These are phyloP conservation scores for Daldinia caldariorum DNA, from an alignment of 495 filamentous ascomycete species.

Conservation along the genomic window DNA sequence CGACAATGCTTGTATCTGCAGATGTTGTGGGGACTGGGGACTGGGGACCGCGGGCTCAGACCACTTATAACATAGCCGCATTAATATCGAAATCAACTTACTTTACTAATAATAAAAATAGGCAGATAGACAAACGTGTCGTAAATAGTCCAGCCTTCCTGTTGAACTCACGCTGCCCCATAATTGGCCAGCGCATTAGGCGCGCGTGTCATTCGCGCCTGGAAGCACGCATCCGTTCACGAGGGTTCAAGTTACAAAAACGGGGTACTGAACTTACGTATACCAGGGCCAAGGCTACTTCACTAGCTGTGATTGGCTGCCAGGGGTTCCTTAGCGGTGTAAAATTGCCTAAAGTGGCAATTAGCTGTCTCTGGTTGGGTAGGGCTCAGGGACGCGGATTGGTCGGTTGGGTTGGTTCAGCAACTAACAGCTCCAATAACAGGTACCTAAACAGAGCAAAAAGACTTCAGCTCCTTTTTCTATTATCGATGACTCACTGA, in stretches of 20 bases:
- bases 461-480: constrained; percentile 10
- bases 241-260: neutral
- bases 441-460: neutral
- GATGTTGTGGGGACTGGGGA: neutral
- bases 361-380: constrained; percentile 21
- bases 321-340: constrained; percentile 13
- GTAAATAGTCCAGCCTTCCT: neutral
- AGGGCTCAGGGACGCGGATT: constrained; percentile 1
- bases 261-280: neutral
- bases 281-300: neutral
- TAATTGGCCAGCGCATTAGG: constrained; percentile 2
- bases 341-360: constrained; percentile 35
- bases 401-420: constrained; percentile 13
- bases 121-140: neutral
- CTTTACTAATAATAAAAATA: neutral
- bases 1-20: neutral
- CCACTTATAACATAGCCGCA: neutral
- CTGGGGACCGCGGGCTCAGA: neutral
- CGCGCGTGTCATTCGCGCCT: constrained; percentile 1
- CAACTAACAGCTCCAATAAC: constrained; percentile 5
- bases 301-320: constrained; percentile 9
- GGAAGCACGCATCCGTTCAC: neutral
- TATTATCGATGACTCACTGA: constrained; percentile 45
- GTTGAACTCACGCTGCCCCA: neutral
- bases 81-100: neutral